These are phyloP conservation scores for Rubroboletus satanas DNA, from an alignment of 768 basidiomycete genomes.

Conservation along the genomic window DNA sequence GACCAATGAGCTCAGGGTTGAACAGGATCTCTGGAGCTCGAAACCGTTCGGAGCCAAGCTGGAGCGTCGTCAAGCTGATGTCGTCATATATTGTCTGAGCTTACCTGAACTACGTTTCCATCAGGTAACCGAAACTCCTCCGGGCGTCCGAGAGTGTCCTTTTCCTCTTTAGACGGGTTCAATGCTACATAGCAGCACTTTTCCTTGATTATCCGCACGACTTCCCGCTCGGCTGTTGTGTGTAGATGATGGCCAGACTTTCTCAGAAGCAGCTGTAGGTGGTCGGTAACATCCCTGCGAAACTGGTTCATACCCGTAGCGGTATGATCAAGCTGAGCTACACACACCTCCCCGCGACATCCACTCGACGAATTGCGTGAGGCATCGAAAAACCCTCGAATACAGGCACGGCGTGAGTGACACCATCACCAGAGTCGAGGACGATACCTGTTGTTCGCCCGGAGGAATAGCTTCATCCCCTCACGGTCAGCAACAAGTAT, in stretches of 20 bases:
- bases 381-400: slow-evolving; percentile 99
- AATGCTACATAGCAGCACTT: slow-evolving; percentile 95
- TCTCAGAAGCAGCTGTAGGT: slow-evolving; percentile 88
- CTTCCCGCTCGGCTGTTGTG: slow-evolving; percentile 95
- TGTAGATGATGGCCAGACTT: slow-evolving; percentile 94
- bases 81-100: slow-evolving; percentile 19
- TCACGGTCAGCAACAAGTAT: slow-evolving; percentile 7
- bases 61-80: slow-evolving; percentile 12
- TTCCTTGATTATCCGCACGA: slow-evolving; percentile 96
- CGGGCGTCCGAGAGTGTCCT: slow-evolving; percentile 68
- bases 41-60: slow-evolving; percentile 95
- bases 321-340: not conserved
- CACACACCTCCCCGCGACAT: slow-evolving; percentile 87
- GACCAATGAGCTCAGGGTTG: slow-evolving; percentile 94
- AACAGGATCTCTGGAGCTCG: slow-evolving; percentile 97
- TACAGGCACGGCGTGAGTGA: slow-evolving; percentile 97
- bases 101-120: slow-evolving; percentile 87
- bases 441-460: slow-evolving; percentile 99
- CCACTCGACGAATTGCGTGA: slow-evolving; percentile 93
- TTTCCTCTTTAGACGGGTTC: slow-evolving; percentile 94
- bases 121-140: slow-evolving; percentile 95
- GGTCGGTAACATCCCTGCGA: slow-evolving; percentile 89
- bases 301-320: not conserved
- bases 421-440: slow-evolving; percentile 96
- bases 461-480: slow-evolving; percentile 78